Evolutionary conservation across 2,329 filamentous ascomycete genomes (phyloP).

Genomic region (Furcasterigmium sp.): DNA sequence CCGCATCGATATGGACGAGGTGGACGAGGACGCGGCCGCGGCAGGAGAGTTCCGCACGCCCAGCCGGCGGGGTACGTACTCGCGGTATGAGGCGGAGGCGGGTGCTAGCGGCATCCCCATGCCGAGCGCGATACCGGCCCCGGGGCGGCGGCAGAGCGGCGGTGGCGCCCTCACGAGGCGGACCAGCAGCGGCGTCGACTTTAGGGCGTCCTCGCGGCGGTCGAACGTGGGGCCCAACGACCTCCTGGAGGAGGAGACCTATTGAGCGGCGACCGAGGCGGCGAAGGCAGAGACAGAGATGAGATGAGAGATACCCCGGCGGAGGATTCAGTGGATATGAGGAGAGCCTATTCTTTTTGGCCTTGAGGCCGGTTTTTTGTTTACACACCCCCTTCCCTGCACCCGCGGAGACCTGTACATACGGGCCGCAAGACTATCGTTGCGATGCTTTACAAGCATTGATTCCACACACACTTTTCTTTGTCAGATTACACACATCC

Average conservation of each 20-base stretch:
- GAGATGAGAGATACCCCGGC: neutral
- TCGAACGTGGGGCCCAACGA: constrained; percentile 29
- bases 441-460: neutral
- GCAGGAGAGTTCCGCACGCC: constrained; percentile 42
- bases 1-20: constrained; percentile 44
- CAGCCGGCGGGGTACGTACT: constrained; percentile 49
- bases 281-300: neutral
- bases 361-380: constrained; percentile 11
- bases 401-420: neutral
- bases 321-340: constrained; percentile 12
- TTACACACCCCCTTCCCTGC: neutral
- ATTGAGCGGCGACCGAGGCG: constrained; percentile 24
- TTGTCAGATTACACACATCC: neutral
- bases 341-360: constrained; percentile 24
- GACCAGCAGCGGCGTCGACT: constrained; percentile 30
- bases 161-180: constrained; percentile 24
- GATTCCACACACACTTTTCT: constrained; percentile 2
- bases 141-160: constrained; percentile 39
- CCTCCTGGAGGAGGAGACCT: constrained; percentile 50
- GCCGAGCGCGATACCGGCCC: constrained; percentile 39
- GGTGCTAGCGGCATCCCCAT: constrained; percentile 32
- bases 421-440: neutral
- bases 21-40: constrained; percentile 36
- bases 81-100: constrained; percentile 38
- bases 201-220: constrained; percentile 19